Base-by-base conservation (phyloP, 257 asterid genomes). In the Thymus quinquecostatus region DNA sequence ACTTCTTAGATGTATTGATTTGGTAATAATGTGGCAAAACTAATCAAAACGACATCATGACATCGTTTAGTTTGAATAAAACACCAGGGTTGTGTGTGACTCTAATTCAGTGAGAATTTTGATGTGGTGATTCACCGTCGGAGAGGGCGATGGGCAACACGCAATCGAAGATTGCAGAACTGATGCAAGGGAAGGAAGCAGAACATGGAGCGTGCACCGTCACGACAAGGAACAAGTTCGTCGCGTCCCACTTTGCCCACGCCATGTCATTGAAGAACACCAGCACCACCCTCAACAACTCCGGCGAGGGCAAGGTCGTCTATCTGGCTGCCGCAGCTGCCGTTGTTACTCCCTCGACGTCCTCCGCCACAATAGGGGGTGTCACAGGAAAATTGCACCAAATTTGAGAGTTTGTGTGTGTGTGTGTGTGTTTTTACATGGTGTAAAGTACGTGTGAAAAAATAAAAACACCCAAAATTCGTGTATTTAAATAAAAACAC, bases 281-380 rank as follows among this genome's bases (percentile, higher is more conserved):
- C 69, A 98, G 99, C 56, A 97, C 98, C 34, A 96, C 98, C 50
- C 91, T 95, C 62, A 89, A 96, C 68, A 97, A 95, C 74, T 95
- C 77, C 64, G 92, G 96, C 32, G 87, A 86, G 10, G 97, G 96
- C 14, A 96, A 93, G 73, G 97, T 81, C 53, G 75, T 80, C 28
- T 75, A 63, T 60, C 82, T 89, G 21, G 44, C 44, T 1, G 44
- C 44, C 12, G 27, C 54, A 9, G 78, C 53, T 21, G n/a, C 63
- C 21, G 21, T 21, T 21, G 21, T 21, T 21, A 21, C 21, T 34
- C 8, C 83, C 47, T 33, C 70, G 41, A 21, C 77, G 0, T 54
- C 81, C 9, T 56, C 82, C 49, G 66, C 77, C 70, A 28, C 71
- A 28, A 70, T 57, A n/a, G 68, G 65, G 21, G 21, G 21, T 21